A percentile compares a stretch with the other conserved stretches of the same genome.
These are phyloP conservation scores for Parathielavia hyrcaniae DNA, from an alignment of 495 filamentous ascomycete genomes.

Conservation along the genomic window DNA sequence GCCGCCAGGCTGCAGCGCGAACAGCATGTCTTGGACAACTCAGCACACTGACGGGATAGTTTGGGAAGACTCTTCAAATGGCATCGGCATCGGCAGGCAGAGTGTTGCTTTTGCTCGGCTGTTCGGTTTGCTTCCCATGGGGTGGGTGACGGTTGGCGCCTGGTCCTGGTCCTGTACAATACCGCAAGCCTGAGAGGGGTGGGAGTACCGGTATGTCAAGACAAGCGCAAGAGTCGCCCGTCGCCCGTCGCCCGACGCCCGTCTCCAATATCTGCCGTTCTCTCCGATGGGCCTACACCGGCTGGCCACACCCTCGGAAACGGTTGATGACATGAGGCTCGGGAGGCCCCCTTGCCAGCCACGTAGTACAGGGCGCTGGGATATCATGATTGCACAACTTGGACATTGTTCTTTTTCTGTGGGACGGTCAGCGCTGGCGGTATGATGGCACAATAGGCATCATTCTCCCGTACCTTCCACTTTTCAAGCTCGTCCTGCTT, in stretches of 20 bases:
- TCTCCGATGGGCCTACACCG: conserved; percentile 6
- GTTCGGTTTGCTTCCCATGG: background rate
- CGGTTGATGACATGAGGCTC: conserved; percentile 24
- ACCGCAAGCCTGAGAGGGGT: background rate
- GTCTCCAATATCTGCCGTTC: background rate
- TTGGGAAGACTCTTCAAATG: background rate
- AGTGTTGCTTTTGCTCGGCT: conserved; percentile 3
- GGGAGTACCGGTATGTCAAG: conserved; percentile 4
- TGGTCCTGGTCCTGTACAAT: too few species aligned
- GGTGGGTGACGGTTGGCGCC: background rate
- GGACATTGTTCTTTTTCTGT: conserved; percentile 99
- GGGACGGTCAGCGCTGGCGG: conserved; percentile 20
- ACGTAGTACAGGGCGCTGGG: background rate
- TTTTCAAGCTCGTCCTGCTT: conserved; percentile 94
- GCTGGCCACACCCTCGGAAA: conserved; percentile 5
- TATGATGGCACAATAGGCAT: background rate
- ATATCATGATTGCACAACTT: conserved; percentile 73
- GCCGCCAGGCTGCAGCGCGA: conserved; percentile 40
- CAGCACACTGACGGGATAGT: conserved; percentile 30
- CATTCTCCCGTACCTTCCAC: conserved; percentile 74
- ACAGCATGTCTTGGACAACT: conserved; percentile 44
- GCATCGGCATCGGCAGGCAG: background rate
- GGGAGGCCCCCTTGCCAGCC: background rate
- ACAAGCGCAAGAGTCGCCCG: background rate
- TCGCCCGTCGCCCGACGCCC: background rate